Conservation (phyloP, 495 filamentous ascomycete species). For the Hypoxylon rickii region DNA sequence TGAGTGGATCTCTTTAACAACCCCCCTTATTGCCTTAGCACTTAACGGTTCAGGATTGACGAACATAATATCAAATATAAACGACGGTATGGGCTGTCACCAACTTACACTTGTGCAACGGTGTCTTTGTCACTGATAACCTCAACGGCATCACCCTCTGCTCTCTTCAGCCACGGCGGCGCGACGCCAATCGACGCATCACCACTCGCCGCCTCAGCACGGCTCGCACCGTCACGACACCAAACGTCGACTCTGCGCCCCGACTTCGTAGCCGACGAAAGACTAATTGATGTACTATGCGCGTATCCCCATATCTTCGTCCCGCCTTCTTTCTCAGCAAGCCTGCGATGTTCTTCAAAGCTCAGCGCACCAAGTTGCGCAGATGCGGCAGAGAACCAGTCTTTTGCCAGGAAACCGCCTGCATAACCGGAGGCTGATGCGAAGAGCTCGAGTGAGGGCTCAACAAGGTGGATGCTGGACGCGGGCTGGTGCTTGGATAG, state of each 20-base stretch:
- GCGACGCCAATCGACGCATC: constrained; percentile 18
- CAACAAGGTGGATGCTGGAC: constrained; percentile 69
- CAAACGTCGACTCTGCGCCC: constrained; percentile 60
- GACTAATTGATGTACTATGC: constrained; percentile 63
- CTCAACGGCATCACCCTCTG: constrained; percentile 58
- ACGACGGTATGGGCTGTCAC: too few species aligned
- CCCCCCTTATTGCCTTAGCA: too few species aligned
- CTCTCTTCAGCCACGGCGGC: constrained; percentile 65
- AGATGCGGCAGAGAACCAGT: constrained; percentile 66
- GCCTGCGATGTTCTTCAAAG: constrained; percentile 67
- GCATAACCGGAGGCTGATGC: constrained; percentile 73
- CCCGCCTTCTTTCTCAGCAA: constrained; percentile 66
- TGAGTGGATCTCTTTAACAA: constrained; percentile 55
- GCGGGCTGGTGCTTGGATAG: constrained; percentile 60
- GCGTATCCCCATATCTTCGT: constrained; percentile 70
- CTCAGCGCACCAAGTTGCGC: constrained; percentile 65
- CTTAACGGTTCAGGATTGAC: not conserved
- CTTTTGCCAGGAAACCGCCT: constrained; percentile 73
- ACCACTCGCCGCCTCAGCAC: constrained; percentile 60
- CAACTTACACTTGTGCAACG: constrained; percentile 69
- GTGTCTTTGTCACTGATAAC: constrained; percentile 64
- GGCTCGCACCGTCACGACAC: constrained; percentile 64
- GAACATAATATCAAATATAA: not conserved
- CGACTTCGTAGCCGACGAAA: constrained; percentile 37
- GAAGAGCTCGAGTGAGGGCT: constrained; percentile 67